These are phyloP conservation scores for Irpex rosettiformis DNA, from an alignment of 1,284 basidiomycete species.

Conservation along the genomic window DNA sequence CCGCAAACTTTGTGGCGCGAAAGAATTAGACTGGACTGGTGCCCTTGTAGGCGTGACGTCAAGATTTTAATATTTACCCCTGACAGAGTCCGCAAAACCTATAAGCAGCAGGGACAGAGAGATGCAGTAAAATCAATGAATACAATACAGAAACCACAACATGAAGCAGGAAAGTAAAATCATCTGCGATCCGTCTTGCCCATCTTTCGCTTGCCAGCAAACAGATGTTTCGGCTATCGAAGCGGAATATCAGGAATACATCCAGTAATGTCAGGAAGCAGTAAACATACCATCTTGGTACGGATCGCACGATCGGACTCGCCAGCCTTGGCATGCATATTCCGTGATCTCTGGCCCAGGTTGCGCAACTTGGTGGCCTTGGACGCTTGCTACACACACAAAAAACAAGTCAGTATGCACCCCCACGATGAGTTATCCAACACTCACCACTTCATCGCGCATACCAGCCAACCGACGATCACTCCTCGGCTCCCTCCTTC, in stretches of 20 bases:
- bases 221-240: constrained; percentile 79
- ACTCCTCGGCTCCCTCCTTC: constrained; percentile 58
- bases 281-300: constrained; percentile 64
- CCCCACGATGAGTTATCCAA: background rate
- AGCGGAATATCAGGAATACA: constrained; percentile 8
- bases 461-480: constrained; percentile 81
- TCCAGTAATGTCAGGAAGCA: background rate
- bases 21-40: background rate
- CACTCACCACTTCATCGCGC: constrained; percentile 63
- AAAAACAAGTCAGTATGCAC: constrained; percentile 9
- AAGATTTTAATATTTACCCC: background rate
- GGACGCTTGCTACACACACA: constrained; percentile 60
- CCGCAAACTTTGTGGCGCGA: background rate
- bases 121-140: background rate
- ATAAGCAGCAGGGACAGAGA: background rate
- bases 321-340: constrained; percentile 85
- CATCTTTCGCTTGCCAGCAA: constrained; percentile 84
- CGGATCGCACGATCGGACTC: constrained; percentile 84
- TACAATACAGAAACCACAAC: background rate
- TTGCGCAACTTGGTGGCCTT: constrained; percentile 81
- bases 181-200: constrained; percentile 85
- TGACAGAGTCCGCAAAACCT: background rate
- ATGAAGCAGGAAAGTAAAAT: constrained; percentile 7
- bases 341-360: constrained; percentile 81
- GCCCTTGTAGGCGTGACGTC: background rate